Conservation (phyloP, 192 early-diverging fungal species). For the Umbelopsis sp. region DNA sequence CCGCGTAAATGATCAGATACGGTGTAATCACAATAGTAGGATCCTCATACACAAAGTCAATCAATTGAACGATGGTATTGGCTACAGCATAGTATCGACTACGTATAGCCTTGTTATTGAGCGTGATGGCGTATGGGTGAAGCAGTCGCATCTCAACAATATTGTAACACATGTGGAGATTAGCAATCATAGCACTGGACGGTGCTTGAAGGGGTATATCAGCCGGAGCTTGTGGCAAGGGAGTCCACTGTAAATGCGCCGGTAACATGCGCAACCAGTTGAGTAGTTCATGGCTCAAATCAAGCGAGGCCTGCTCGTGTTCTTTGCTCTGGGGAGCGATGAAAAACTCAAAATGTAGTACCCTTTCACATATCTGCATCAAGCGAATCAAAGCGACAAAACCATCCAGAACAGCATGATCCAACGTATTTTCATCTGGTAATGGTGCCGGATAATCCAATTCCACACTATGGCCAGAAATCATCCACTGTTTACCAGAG, state of each 20-base stretch:
- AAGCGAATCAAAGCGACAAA: slow-evolving; percentile 31
- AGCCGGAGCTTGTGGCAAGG: background rate
- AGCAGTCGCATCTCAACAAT: slow-evolving; percentile 27
- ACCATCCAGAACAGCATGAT: slow-evolving; percentile 25
- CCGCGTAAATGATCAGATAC: background rate
- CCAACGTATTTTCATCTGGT: slow-evolving; percentile 35
- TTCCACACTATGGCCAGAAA: slow-evolving; percentile 26
- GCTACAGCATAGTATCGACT: slow-evolving; percentile 14
- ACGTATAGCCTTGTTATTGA: slow-evolving; percentile 1
- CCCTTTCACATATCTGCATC: slow-evolving; percentile 35
- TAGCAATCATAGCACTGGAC: slow-evolving; percentile 22
- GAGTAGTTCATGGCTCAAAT: slow-evolving; percentile 29
- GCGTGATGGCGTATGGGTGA: slow-evolving; percentile 16
- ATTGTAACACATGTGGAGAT: slow-evolving; percentile 35
- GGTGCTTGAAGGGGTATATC: slow-evolving; percentile 4
- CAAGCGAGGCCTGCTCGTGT: slow-evolving; percentile 30
- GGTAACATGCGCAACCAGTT: slow-evolving; percentile 30
- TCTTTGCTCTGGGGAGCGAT: slow-evolving; percentile 26
- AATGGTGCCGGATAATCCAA: slow-evolving; percentile 30
- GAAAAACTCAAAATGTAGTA: slow-evolving; percentile 21
- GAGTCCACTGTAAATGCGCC: slow-evolving; percentile 31
- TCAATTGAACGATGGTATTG: slow-evolving; percentile 19
- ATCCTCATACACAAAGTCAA: slow-evolving; percentile 22
- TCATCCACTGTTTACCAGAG: slow-evolving; percentile 31
- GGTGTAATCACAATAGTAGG: slow-evolving; percentile 2